Conservation (phyloP, 2,329 filamentous ascomycete genomes). For the Hypoxylon sp. region DNA sequence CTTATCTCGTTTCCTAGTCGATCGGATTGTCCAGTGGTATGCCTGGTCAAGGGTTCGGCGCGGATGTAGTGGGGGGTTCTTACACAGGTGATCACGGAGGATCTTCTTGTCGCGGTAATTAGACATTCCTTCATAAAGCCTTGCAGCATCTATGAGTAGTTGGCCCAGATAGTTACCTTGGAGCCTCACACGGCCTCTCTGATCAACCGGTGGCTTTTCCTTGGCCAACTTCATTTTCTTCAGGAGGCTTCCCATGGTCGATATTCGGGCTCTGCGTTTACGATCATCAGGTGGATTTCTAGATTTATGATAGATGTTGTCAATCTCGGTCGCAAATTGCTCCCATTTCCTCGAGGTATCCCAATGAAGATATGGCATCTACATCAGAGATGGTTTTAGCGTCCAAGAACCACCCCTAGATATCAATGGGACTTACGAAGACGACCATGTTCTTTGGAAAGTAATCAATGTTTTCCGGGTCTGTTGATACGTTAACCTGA, state of each 20-base stretch:
- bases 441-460: constrained; percentile 45
- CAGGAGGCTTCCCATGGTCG: constrained; percentile 9
- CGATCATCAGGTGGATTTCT: neutral
- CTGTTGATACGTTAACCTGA: constrained; percentile 22
- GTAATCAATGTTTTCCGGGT: constrained; percentile 12
- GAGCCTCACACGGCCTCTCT: constrained; percentile 23
- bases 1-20: constrained; percentile 58
- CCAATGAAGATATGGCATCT: constrained; percentile 62
- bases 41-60: constrained; percentile 64
- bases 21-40: constrained; percentile 59
- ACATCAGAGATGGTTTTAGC: neutral
- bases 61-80: constrained; percentile 58
- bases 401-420: neutral
- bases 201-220: constrained; percentile 1
- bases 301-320: constrained; percentile 19
- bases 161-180: constrained; percentile 46
- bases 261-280: neutral
- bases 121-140: constrained; percentile 57
- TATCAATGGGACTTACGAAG: constrained; percentile 40
- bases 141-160: constrained; percentile 54
- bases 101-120: constrained; percentile 56
- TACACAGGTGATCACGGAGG: constrained; percentile 54
- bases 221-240: constrained; percentile 2
- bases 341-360: constrained; percentile 56
- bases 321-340: constrained; percentile 51